phyloP scores from a whole-genome alignment of 2,329 filamentous ascomycete species.

The Ophiobolus disseminans region DNA sequence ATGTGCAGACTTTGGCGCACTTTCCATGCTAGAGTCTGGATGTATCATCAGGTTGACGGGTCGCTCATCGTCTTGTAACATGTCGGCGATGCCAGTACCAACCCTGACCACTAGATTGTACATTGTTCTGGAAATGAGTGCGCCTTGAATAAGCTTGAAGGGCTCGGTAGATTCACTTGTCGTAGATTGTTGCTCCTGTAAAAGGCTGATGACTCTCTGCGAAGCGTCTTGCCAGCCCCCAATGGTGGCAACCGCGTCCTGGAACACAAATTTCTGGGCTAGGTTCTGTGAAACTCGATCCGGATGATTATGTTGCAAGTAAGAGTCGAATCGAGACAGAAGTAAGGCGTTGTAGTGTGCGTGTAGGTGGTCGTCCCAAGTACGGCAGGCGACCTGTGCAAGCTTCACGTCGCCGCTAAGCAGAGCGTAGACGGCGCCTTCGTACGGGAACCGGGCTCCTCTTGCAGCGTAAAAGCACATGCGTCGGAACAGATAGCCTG shows the following conservation, averaged over 20 bases:
- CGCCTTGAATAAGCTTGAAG: constrained; percentile 77
- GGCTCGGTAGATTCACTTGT: constrained; percentile 67
- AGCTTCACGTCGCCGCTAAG: constrained; percentile 84
- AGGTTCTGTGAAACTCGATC: constrained; percentile 61
- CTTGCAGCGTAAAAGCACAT: constrained; percentile 78
- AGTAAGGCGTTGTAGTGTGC: constrained; percentile 87
- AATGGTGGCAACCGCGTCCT: constrained; percentile 70
- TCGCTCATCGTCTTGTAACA: constrained; percentile 38
- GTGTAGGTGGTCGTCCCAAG: constrained; percentile 88
- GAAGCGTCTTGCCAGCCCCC: constrained; percentile 63
- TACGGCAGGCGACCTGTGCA: constrained; percentile 76
- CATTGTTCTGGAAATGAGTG: constrained; percentile 70
- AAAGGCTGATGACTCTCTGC: constrained; percentile 62
- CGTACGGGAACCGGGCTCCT: constrained; percentile 74
- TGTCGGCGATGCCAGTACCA: constrained; percentile 52
- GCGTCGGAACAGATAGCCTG: constrained; percentile 71
- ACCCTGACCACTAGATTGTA: constrained; percentile 53
- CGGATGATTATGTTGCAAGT: constrained; percentile 63
- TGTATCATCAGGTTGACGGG: constrained; percentile 41
- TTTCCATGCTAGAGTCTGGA: constrained; percentile 31
- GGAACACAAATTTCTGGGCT: constrained; percentile 66
- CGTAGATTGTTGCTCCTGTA: constrained; percentile 65
- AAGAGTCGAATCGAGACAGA: constrained; percentile 78
- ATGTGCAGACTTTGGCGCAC: constrained; percentile 25
- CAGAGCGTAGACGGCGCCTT: constrained; percentile 88